Evolutionary conservation across 768 basidiomycete species (phyloP).

Genomic region (Russula lepida): DNA sequence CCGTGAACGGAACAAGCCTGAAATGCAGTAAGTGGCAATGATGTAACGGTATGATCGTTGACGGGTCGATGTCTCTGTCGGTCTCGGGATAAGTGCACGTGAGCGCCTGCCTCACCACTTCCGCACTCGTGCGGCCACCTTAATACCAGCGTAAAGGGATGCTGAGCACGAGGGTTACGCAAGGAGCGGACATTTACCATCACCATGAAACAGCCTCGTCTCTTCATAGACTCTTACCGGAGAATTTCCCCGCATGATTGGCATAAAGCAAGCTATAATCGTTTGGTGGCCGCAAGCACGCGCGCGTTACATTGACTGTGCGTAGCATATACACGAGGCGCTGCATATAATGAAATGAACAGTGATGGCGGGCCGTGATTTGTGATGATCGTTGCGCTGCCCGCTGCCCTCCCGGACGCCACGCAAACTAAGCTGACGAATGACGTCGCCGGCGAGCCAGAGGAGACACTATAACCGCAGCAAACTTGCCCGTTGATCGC

Average conservation of each 20-base stretch:
- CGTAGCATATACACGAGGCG: not conserved
- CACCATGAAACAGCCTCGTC: not conserved
- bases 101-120: conserved; percentile 8
- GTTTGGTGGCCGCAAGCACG: not conserved
- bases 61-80: not conserved
- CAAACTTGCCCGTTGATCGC: not conserved
- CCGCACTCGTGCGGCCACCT: not conserved
- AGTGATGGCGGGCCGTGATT: not conserved
- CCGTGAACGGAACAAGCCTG: not conserved
- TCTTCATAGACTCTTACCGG: not conserved
- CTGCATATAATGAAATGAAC: not conserved
- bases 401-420: not conserved
- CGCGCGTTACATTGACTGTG: not conserved
- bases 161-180: not conserved
- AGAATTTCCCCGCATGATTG: not conserved
- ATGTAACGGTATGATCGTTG: conserved; percentile 1
- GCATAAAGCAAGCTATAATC: not conserved
- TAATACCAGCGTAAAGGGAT: not conserved
- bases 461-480: not conserved
- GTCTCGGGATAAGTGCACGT: not conserved
- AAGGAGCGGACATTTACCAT: not conserved
- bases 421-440: not conserved
- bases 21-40: not conserved
- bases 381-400: not conserved
- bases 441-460: not conserved